phyloP scores from a whole-genome alignment of 2,329 filamentous ascomycete genomes.

The Talaromyces pinophilus region DNA sequence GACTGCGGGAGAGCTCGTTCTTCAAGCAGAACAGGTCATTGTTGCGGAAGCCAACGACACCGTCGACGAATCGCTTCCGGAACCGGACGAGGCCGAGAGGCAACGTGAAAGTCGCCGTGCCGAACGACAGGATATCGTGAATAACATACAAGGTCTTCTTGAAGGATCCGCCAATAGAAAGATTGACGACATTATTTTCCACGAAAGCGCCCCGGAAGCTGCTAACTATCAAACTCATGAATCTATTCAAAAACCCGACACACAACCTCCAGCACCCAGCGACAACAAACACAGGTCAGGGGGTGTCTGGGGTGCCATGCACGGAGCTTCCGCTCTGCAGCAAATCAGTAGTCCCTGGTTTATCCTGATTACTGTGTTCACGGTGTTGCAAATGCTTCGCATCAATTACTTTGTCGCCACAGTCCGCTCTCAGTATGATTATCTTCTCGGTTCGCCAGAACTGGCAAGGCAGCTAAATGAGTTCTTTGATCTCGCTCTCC shows the following conservation, averaged over 20 bases:
- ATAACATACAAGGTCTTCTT: slow-evolving; percentile 72
- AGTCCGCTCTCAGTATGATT: slow-evolving; percentile 76
- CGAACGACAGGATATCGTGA: slow-evolving; percentile 63
- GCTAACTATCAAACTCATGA: slow-evolving; percentile 15
- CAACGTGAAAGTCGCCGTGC: slow-evolving; percentile 58
- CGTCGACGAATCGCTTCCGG: slow-evolving; percentile 57
- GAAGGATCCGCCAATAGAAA: slow-evolving; percentile 43
- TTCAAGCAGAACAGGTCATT: slow-evolving; percentile 62
- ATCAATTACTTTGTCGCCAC: slow-evolving; percentile 96
- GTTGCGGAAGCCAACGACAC: slow-evolving; percentile 58
- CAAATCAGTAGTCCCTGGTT: slow-evolving; percentile 85
- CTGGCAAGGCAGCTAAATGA: slow-evolving; percentile 72
- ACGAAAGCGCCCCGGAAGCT: slow-evolving; percentile 18
- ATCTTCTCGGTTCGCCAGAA: slow-evolving; percentile 64
- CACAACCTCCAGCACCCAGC: slow-evolving; percentile 33
- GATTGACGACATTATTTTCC: slow-evolving; percentile 28
- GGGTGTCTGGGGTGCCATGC: slow-evolving; percentile 85
- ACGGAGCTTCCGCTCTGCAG: slow-evolving; percentile 66
- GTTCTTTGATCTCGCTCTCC: slow-evolving; percentile 83
- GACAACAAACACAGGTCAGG: slow-evolving; percentile 27
- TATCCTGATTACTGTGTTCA: slow-evolving; percentile 78
- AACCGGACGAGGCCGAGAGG: slow-evolving; percentile 49
- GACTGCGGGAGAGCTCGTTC: slow-evolving; percentile 78
- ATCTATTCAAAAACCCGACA: slow-evolving; percentile 13
- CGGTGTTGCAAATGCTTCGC: slow-evolving; percentile 71